phyloP scores from a whole-genome alignment of 106 monocot species.

The Posidonia australis region DNA sequence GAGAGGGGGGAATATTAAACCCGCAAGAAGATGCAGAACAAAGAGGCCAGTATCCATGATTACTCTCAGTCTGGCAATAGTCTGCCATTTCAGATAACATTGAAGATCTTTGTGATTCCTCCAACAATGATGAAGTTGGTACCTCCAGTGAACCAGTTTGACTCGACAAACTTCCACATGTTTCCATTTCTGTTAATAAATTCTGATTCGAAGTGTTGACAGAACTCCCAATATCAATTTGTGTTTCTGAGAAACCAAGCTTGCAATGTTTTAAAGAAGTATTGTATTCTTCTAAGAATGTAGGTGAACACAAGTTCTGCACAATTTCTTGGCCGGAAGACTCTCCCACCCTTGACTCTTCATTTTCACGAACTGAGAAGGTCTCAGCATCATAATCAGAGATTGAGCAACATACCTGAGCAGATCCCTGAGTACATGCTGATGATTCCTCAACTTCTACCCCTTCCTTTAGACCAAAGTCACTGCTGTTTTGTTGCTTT shows the following conservation, averaged over 20 bases:
- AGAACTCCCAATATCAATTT: slow-evolving; percentile 1
- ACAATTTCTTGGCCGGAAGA: slow-evolving; percentile 16
- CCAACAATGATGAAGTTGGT: slow-evolving; percentile 9
- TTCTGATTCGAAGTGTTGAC: slow-evolving; percentile 10
- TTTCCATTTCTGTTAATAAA: slow-evolving; percentile 7
- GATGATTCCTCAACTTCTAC: slow-evolving; percentile 40
- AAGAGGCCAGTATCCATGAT: slow-evolving; percentile 7
- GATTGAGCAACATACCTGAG: slow-evolving; percentile 27
- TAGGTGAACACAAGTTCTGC: slow-evolving; percentile 8
- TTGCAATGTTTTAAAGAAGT: slow-evolving; percentile 14
- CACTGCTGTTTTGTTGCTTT: slow-evolving; percentile 23
- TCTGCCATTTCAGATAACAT: slow-evolving; percentile 4
- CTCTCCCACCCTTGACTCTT: slow-evolving; percentile 20
- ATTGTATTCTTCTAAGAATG: slow-evolving; percentile 9
- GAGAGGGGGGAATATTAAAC: slow-evolving; percentile 10
- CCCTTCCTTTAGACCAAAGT: slow-evolving; percentile 21
- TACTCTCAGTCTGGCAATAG: slow-evolving; percentile 2
- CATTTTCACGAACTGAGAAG: slow-evolving; percentile 6
- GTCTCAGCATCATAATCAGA: slow-evolving; percentile 30
- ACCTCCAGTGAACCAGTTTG: slow-evolving; percentile 10
- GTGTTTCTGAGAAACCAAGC: slow-evolving; percentile 6
- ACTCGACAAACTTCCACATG: slow-evolving; percentile 10
- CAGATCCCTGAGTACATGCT: slow-evolving; percentile 44
- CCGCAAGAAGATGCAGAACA: background rate
- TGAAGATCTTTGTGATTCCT: slow-evolving; percentile 3